Base-by-base conservation (phyloP, 140 eudicot genomes). In the Stevia rebaudiana region DNA sequence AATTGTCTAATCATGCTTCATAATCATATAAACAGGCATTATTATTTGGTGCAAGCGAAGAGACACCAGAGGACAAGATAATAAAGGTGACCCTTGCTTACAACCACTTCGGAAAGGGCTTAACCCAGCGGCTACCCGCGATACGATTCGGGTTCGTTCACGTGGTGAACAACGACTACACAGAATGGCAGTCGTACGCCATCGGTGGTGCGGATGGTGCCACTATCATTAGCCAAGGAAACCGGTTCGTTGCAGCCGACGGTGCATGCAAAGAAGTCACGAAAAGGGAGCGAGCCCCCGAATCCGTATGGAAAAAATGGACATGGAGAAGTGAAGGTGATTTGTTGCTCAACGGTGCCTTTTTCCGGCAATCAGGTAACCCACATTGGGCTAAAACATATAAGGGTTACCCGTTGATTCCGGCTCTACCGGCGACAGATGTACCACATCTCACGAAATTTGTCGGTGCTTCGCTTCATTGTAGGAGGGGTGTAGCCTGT, bases 191-290 rank as follows among this genome's bases (percentile, higher is more conserved):
- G 3, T 72, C 79, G 24, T 83, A 83, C 41, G 95, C 94, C 53
- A 83, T 86, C 39, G 94, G 94, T 11, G 94, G 94, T 3, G 78
- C 82, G 42, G 67, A 72, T 16, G 59, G 67, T 1, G 79, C 94
- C 46, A 82, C 89, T 31, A 86, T 86, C 57, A 77, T 86, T n/a
- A 80, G 95, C 80, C 95, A 86, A 25, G 95, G 86, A 5, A 81
- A 81, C 72, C 63, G 82, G 15, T 80, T 68, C 66, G 48, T 13
- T 24, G 83, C 78, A 0, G 49, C 80, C 0, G 50, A 72, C 24
- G 75, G 80, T 24, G 42, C 52, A 7, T 63, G 75, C 3, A 81
- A 73, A 37, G 86, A 81, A 73, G 77, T 81, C 9, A 70, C 80
- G 23, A 58, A 58, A 58, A 24, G 70, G 53, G 23, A n/a, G 48